Evolutionary conservation across 2,329 filamentous ascomycete species (phyloP), one percentile per base, ranked within the genome.

Genomic region (Endocalyx cinctus): DNA sequence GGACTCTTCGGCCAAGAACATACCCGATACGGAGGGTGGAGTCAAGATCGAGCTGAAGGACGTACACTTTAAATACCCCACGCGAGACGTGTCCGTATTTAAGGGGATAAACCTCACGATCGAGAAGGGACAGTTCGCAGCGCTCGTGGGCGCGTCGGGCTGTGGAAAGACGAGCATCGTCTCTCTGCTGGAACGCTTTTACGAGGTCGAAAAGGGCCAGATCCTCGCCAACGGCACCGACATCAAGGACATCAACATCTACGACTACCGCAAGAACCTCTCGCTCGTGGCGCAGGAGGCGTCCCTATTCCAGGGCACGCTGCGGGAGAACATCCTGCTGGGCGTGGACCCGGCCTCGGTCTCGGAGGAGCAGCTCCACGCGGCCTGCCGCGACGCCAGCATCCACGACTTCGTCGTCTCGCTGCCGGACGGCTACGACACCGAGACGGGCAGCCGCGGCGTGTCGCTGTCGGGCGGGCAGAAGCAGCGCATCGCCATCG

Each of bases 281-380:
- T 81, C 82, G 2, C 70, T 89, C 0, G 84, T 89, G 1, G 77
- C 82, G 4, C 84, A 89, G 56, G 84, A 89, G 52, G 72, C 84
- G 7, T 80, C 79, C 0, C 67, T 89, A 0, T 87, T 85, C 50
- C 77, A 80, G 54, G 79, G 78, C 43, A 60, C 54, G 25, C 39
- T 54, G 34, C 70, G 75, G 13, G 82, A 88, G 39, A 87, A 87
- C 46, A 75, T 87, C 33, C 57, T 81, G 2, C 66, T 86, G 0
- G 82, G 81, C 13, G 73, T 86, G 12, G 52, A 71, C 18, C 68
- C 74, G 1, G 62, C 66, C 1, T 58, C 66, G 1, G 63, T 80
- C 1, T 62, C 65, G 0, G 71, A 77, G 3, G 70, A 67, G 34
- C 57, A 66, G 31, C 57, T 80, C 10, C 63, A 74, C 48, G 60